These are phyloP conservation scores for Diaporthe citri DNA, from an alignment of 2,329 filamentous ascomycete species.

Conservation along the genomic window DNA sequence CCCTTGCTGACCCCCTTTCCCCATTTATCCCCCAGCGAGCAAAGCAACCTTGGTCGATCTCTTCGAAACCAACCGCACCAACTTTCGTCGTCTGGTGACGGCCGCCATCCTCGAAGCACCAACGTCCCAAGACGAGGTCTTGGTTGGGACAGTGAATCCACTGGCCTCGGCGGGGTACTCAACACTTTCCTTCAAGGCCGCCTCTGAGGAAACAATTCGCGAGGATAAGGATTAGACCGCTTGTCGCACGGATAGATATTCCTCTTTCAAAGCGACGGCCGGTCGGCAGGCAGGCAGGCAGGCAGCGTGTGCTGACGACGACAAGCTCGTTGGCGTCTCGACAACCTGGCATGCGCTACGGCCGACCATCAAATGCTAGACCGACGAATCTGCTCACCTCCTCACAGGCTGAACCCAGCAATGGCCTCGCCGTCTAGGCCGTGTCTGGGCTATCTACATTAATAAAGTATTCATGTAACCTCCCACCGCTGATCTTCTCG, in stretches of 20 bases:
- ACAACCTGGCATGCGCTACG: background rate
- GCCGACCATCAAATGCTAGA: constrained; percentile 6
- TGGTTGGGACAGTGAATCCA: background rate
- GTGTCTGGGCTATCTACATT: background rate
- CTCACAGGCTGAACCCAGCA: constrained; percentile 26
- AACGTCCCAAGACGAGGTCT: background rate
- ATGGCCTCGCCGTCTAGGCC: background rate
- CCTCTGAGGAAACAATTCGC: background rate
- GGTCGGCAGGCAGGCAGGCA: background rate
- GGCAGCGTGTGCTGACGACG: constrained; percentile 23
- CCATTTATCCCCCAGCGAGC: background rate
- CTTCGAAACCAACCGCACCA: background rate
- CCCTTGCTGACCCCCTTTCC: background rate
- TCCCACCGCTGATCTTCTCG: constrained; percentile 23
- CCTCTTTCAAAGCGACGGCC: background rate
- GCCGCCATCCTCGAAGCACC: background rate
- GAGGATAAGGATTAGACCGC: background rate
- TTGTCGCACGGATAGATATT: background rate
- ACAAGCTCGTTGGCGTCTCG: background rate
- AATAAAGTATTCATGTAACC: constrained; percentile 1
- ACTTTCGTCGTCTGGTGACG: background rate
- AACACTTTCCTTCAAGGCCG: background rate
- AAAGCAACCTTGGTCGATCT: background rate
- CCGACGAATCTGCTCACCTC: background rate
- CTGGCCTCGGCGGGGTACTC: background rate